Base-by-base conservation (phyloP, 495 filamentous ascomycete species). In the Penicillium fimorum region DNA sequence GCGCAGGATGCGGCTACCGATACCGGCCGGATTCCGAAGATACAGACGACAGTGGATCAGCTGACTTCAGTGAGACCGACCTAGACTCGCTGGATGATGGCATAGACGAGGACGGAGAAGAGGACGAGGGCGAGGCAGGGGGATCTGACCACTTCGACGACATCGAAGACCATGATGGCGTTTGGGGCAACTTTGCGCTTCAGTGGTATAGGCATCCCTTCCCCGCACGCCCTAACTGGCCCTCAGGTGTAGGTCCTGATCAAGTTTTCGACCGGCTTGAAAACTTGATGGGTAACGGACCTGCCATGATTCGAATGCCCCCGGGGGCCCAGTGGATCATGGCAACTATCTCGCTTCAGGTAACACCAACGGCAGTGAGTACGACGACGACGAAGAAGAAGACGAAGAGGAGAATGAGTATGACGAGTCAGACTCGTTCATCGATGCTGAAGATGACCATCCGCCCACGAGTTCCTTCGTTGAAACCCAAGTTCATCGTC, bases 1-100 rank as follows among this genome's bases (percentile, higher is more conserved):
- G 87, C 55, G 54, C 55, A 32, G 71, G 74, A 5, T 90, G 87
- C 57, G 80, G 79, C 20, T 69, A 63, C 45, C 20, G 20, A 35
- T 76, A 78, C 24, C 71, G 67, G 12, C 70, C 75, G n/a, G 72
- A 76, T 43, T 70, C 71, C 2, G 75, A 72, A 13, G 59, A 59
- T 25, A 70, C 68, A 13, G 70, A 71, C 47, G 65, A 61, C 43
- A 70, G 64, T 53, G 64, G 63, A 15, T 52, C 64, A 25, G 68
- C 67, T 22, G 69, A 67, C 37, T 63, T 71, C 42, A 66, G 67
- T 17, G 67, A 72, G 44, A 67, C 66, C 7, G 72, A 72, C 47
- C 55, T 68, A 2, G 69, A 71, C n/a, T 63, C 59, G 2, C 18
- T 61, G 25, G 43, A 57, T 41, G 54, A 75, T 4, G 72, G 71